These are phyloP conservation scores for Leccinum sublutescens DNA, from an alignment of 768 basidiomycete species.

Conservation along the genomic window DNA sequence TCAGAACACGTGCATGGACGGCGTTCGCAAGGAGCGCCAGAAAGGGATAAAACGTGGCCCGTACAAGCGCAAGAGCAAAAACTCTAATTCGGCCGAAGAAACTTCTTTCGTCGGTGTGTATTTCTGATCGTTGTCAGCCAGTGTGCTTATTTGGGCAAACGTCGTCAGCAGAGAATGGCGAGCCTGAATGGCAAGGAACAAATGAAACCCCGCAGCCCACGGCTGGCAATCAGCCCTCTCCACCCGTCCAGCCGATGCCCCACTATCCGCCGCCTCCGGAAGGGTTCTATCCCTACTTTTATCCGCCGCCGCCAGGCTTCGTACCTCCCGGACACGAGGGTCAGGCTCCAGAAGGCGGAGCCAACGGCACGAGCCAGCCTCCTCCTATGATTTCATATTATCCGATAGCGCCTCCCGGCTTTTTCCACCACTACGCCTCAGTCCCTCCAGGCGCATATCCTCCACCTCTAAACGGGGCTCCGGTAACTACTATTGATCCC, in stretches of 20 bases:
- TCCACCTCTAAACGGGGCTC: constrained; percentile 28
- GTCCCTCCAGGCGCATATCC: constrained; percentile 32
- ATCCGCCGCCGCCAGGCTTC: constrained; percentile 42
- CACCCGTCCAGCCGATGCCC: constrained; percentile 27
- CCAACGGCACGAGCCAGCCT: constrained; percentile 30
- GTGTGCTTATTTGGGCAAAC: constrained; percentile 14
- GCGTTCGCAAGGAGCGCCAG: constrained; percentile 63
- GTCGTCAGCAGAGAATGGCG: constrained; percentile 21
- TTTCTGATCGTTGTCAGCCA: constrained; percentile 4
- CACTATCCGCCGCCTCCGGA: constrained; percentile 39
- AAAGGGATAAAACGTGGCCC: constrained; percentile 58
- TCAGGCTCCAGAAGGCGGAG: constrained; percentile 31
- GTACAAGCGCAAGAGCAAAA: constrained; percentile 52
- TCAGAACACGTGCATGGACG: constrained; percentile 55
- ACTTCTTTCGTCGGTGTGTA: constrained; percentile 23
- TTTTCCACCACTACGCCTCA: constrained; percentile 37
- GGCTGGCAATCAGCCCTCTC: constrained; percentile 19
- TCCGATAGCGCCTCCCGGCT: constrained; percentile 38
- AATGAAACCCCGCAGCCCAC: constrained; percentile 21
- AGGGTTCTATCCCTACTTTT: constrained; percentile 44
- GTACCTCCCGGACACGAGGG: constrained; percentile 39
- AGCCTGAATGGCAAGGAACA: constrained; percentile 35
- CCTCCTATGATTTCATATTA: constrained; percentile 37
- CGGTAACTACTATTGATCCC: constrained; percentile 27
- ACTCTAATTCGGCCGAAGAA: constrained; percentile 17